Evolutionary conservation across 345 rosid genomes (phyloP), one percentile per base, ranked within the genome.

Genomic region (Turritis glabra): DNA sequence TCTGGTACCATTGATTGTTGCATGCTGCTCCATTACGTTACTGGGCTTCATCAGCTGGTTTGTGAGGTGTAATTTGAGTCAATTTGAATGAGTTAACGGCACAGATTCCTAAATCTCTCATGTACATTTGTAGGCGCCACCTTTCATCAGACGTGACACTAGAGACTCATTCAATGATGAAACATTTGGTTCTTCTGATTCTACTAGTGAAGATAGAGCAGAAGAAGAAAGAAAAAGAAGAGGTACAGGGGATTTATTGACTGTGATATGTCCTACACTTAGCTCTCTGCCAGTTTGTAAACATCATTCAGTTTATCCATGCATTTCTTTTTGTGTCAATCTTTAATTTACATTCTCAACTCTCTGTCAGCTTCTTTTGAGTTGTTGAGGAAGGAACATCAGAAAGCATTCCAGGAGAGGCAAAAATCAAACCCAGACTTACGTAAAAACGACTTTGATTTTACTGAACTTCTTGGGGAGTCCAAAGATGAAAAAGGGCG

Each of bases 221-320:
- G 99, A 92, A 84, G 99, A 92, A 79, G 99, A 95, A 82, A 87
- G 85, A 80, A 88, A 92, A 77, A 89, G 99, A 83, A 87, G 98
- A 90, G 97, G 98, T 95, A 79, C 64, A 71, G 7, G 23, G 74
- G 35, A 30, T 25, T 51, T 76, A 41, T 73, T 73, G 50, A 66
- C 61, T 33, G 40, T 52, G 44, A 8, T 5, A 2, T 60, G 60
- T 56, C 51, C 55, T 35, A 59, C 5, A 37, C 21, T 43, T 53
- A 64, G 41, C 72, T 56, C 33, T 33, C 41, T 52, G 48, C 76
- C 65, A 77, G 62, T 65, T 77, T 60, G 43, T 70, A 67, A 41
- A 69, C 46, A 47, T 62, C 46, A 10, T 57, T 38, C 51, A 57
- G 40, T 56, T 57, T 67, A n/a, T 62, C 17, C 55, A 38, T 75